Evolutionary conservation across 177 flowering plant genomes (phyloP).

Genomic region (Vitis hybrid): DNA sequence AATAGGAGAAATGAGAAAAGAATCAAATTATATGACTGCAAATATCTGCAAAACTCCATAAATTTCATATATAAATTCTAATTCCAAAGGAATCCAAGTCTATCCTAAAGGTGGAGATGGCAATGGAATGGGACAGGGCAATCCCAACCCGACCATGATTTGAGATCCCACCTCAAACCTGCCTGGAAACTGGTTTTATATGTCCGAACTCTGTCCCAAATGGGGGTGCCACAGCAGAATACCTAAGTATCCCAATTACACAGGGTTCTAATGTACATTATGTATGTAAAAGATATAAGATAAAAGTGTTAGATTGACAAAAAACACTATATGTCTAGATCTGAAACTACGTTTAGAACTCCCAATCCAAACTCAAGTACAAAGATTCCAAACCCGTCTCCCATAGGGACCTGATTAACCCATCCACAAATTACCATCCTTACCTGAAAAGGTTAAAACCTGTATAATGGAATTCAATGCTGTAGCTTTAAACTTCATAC

Average conservation of each 20-base stretch:
- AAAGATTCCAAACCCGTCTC: too few relatives aligned
- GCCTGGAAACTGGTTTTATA: not conserved
- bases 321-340: not conserved
- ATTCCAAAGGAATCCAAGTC: not conserved
- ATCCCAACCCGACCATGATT: not conserved
- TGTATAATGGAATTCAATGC: not conserved
- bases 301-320: too few relatives aligned
- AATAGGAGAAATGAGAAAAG: too few relatives aligned
- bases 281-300: not conserved
- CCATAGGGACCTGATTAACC: not conserved
- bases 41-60: too few relatives aligned
- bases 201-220: not conserved
- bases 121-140: not conserved
- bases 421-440: not conserved
- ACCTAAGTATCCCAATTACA: not conserved
- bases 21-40: too few relatives aligned
- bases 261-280: not conserved
- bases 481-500: not conserved
- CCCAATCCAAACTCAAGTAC: not conserved
- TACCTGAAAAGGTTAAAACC: not conserved
- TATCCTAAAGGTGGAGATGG: not conserved
- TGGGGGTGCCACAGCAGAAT: not conserved
- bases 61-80: too few relatives aligned
- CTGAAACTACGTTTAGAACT: not conserved
- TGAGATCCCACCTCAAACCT: not conserved